phyloP scores from a whole-genome alignment of 2,329 filamentous ascomycete genomes.

The Xylariaceae sp. region DNA sequence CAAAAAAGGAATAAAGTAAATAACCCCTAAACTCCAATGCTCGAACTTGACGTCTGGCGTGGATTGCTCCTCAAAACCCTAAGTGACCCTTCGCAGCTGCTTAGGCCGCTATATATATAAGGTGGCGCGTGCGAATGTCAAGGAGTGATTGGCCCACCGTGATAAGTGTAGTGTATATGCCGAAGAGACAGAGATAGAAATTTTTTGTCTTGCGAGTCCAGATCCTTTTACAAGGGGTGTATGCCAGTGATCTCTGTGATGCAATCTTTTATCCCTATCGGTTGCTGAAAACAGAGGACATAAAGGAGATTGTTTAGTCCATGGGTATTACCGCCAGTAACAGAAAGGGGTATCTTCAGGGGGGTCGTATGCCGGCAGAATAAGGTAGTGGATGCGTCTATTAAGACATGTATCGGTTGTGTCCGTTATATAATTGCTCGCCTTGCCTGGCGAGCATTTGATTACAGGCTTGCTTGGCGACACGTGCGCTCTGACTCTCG shows the following conservation, averaged over 20 bases:
- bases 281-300: conserved; percentile 5
- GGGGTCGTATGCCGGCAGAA: neutral
- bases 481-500: conserved; percentile 43
- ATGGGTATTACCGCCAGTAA: conserved; percentile 13
- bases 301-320: neutral
- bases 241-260: conserved; percentile 12
- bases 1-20: neutral
- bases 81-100: neutral
- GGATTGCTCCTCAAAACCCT: neutral
- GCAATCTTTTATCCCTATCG: conserved; percentile 12
- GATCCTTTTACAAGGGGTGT: conserved; percentile 10
- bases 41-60: conserved; percentile 2
- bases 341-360: conserved; percentile 24
- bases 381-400: neutral
- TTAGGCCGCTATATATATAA: neutral
- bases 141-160: neutral
- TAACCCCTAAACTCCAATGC: conserved; percentile 16
- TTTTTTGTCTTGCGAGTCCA: conserved; percentile 22
- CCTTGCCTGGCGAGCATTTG: conserved; percentile 40
- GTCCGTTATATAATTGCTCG: conserved; percentile 34
- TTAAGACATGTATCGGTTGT: conserved; percentile 27
- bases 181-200: neutral
- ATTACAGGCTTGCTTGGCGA: conserved; percentile 48
- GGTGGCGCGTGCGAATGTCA: neutral
- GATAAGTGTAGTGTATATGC: neutral